Base-by-base conservation (phyloP, 495 filamentous ascomycete species). In the Pseudoneurospora amorphoporcata region DNA sequence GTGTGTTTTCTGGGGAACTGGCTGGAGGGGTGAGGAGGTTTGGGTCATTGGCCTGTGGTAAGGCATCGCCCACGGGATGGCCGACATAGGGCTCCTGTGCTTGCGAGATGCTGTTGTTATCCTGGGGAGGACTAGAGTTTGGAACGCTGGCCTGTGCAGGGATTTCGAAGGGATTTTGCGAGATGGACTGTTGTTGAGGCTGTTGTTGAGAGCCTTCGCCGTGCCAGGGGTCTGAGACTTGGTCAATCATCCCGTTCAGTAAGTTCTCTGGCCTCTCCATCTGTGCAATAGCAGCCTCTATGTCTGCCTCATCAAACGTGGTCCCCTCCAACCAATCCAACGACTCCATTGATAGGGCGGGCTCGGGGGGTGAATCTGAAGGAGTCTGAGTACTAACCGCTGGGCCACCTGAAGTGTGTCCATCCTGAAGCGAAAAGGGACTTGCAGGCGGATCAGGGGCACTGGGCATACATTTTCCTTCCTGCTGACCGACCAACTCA, bases 341-440 rank as follows among this genome's bases (percentile, higher is more conserved):
- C 32, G 43, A 35, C 35, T 76, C 70, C 39, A 68, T 17, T 17
- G 45, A 73, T 3, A 39, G 23, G 23, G 41, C 70, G 42, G 47
- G 19, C 41, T 53, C 38, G 35, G 58, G 70, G 71, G 70, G 37
- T 47, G 19, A 38, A 69, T 71, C 19, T 69, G 68, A 29, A 71
- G 68, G 72, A 69, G 68, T 23, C 69, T 77, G 74, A 72, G 76
- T 75, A 79, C 77, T 79, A 76, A 79, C 77, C 76, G 75, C 76
- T 42, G 53, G 69, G 71, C 71, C 74, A 45, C 73, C 77, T 76
- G 77, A 77, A 79, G 76, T 79, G 76, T 76, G 77, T 76, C 77
- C 77, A 69, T 69, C 73, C 39, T 68, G 74, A 69, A 35, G 73
- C 72, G 69, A 75, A 75, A 74, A 79, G 74, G 41, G 38, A 72